These are phyloP conservation scores for Arthrobotrys musiformis DNA, from an alignment of 2,329 filamentous ascomycete species.

Conservation along the genomic window DNA sequence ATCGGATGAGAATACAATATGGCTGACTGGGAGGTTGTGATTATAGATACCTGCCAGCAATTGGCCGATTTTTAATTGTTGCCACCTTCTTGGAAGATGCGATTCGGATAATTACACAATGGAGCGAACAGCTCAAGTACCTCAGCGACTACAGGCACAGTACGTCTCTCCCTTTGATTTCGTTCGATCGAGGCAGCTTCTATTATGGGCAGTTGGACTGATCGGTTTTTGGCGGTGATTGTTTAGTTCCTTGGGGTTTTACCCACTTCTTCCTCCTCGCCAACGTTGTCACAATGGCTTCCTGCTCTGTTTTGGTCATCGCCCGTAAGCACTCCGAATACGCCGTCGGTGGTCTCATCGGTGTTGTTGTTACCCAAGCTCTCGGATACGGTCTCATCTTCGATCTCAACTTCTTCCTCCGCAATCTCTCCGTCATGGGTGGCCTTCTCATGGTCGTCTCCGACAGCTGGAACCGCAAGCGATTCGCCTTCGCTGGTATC, in stretches of 20 bases:
- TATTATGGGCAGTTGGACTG: background rate
- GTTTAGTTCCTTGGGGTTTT: conserved; percentile 82
- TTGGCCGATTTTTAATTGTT: conserved; percentile 96
- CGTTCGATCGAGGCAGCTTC: background rate
- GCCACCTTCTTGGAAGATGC: conserved; percentile 98
- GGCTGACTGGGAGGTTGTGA: conserved; percentile 59
- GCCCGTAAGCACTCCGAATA: conserved; percentile 91
- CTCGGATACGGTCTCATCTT: conserved; percentile 98
- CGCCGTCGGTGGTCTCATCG: conserved; percentile 88
- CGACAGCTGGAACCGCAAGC: conserved; percentile 97
- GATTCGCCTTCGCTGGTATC: conserved; percentile 92
- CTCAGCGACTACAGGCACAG: conserved; percentile 91
- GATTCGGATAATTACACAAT: conserved; percentile 95
- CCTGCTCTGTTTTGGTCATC: conserved; percentile 87
- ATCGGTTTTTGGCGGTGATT: conserved; percentile 55
- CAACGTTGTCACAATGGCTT: conserved; percentile 88
- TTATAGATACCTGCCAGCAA: conserved; percentile 85
- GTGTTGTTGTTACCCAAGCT: conserved; percentile 90
- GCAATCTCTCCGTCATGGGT: conserved; percentile 96
- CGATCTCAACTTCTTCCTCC: conserved; percentile 99
- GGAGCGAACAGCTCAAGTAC: conserved; percentile 92
- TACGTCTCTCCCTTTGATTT: conserved; percentile 67
- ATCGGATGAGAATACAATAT: conserved; percentile 58
- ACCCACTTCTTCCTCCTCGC: conserved; percentile 91
- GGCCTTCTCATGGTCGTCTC: conserved; percentile 97